A percentile compares a stretch with the other conserved stretches of the same genome.
phyloP scores from a whole-genome alignment of 129 eudicot species.

The Saussurea involucrata region DNA sequence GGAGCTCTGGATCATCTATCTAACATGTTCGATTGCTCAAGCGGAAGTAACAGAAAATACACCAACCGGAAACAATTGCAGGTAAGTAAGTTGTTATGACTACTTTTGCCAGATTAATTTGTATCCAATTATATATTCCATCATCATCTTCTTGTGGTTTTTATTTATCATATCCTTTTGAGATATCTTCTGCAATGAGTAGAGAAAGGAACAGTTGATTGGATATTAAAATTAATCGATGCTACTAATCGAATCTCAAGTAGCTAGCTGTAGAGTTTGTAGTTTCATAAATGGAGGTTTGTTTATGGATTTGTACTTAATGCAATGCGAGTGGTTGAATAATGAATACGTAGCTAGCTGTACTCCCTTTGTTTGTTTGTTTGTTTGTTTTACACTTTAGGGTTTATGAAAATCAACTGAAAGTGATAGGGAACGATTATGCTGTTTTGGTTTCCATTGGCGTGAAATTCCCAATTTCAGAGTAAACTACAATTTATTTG shows the following conservation, averaged over 20 bases:
- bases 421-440: constrained; percentile 3
- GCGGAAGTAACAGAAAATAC: constrained; percentile 31
- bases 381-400: neutral
- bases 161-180: neutral
- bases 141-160: neutral
- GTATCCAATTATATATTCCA: neutral
- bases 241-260: constrained; percentile 9
- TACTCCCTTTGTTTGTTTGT: neutral
- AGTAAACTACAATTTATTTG: neutral
- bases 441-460: neutral
- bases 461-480: neutral
- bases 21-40: constrained; percentile 61
- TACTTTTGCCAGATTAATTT: neutral
- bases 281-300: neutral
- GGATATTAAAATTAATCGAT: neutral
- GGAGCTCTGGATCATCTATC: constrained; percentile 84
- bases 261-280: neutral
- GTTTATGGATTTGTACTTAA: neutral
- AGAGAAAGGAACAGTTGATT: neutral
- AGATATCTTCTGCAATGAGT: neutral
- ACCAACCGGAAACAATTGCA: constrained; percentile 66
- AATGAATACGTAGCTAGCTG: too few relatives aligned
- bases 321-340: constrained; percentile 1
- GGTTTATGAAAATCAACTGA: constrained; percentile 7
- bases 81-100: constrained; percentile 34